Evolutionary conservation across 2,329 filamentous ascomycete species (phyloP).

Genomic region (Lecanicillium sp.): DNA sequence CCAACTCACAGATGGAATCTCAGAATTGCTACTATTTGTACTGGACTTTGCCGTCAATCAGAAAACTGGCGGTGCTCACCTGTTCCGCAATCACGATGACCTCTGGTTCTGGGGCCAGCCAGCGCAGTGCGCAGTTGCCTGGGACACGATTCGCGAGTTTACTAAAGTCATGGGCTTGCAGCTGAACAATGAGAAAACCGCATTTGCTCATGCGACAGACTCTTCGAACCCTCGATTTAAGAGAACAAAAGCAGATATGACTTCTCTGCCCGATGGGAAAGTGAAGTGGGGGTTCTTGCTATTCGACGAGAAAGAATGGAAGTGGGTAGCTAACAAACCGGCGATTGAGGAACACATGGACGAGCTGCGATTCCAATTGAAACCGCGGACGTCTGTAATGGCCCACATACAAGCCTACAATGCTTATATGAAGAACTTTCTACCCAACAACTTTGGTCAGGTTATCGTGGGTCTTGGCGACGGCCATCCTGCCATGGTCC

Average conservation of each 20-base stretch:
- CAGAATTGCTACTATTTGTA: conserved; percentile 54
- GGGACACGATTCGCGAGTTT: conserved; percentile 47
- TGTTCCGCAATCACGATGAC: conserved; percentile 58
- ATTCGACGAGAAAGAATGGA: conserved; percentile 32
- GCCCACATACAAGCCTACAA: conserved; percentile 57
- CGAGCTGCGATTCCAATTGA: conserved; percentile 50
- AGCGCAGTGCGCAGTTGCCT: conserved; percentile 41
- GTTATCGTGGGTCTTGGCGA: conserved; percentile 33
- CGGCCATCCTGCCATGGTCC: conserved; percentile 4
- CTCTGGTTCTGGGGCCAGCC: conserved; percentile 58
- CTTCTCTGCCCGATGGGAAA: conserved; percentile 42
- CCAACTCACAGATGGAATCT: conserved; percentile 47
- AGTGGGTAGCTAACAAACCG: conserved; percentile 9
- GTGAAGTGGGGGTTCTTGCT: conserved; percentile 55
- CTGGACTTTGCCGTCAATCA: conserved; percentile 58
- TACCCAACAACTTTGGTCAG: conserved; percentile 51
- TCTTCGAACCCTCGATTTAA: conserved; percentile 10
- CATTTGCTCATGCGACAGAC: conserved; percentile 34
- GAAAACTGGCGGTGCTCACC: conserved; percentile 40
- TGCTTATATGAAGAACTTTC: conserved; percentile 50
- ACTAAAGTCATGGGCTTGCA: conserved; percentile 44
- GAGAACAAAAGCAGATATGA: neutral
- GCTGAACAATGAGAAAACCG: conserved; percentile 53
- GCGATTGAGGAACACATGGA: conserved; percentile 47
- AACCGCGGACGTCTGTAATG: conserved; percentile 47